A percentile compares a stretch with the other conserved stretches of the same genome.
Evolutionary conservation across 2,329 filamentous ascomycete genomes (phyloP).

Genomic region (Myotisia sp.): DNA sequence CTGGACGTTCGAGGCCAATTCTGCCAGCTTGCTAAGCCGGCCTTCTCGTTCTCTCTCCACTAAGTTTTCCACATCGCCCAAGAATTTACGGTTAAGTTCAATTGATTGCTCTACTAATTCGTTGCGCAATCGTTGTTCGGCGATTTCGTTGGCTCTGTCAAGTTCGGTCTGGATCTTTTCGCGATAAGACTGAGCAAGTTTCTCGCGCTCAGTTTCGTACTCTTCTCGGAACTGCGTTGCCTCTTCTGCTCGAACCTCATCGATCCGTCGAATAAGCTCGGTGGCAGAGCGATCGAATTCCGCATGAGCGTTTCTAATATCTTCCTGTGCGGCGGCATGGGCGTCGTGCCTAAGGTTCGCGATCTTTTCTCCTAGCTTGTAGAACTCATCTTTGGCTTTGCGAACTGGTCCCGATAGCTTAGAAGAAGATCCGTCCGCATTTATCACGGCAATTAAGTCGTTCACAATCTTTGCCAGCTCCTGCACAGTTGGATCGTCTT

Average conservation of each 20-base stretch:
- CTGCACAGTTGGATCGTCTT: slow-evolving; percentile 75
- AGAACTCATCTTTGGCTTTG: slow-evolving; percentile 73
- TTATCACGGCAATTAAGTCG: slow-evolving; percentile 85
- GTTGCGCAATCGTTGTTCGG: slow-evolving; percentile 72
- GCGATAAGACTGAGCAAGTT: slow-evolving; percentile 63
- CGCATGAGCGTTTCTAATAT: slow-evolving; percentile 55
- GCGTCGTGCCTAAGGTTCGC: slow-evolving; percentile 54
- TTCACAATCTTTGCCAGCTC: slow-evolving; percentile 92
- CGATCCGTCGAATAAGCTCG: slow-evolving; percentile 77
- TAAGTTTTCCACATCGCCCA: slow-evolving; percentile 58
- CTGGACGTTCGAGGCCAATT: slow-evolving; percentile 61
- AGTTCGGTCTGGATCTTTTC: slow-evolving; percentile 65
- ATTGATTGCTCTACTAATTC: slow-evolving; percentile 82
- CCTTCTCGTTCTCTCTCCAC: slow-evolving; percentile 82
- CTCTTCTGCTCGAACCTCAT: slow-evolving; percentile 66
- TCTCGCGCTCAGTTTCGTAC: slow-evolving; percentile 75
- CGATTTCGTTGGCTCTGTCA: slow-evolving; percentile 62
- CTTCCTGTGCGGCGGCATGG: slow-evolving; percentile 55
- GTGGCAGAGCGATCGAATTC: slow-evolving; percentile 80
- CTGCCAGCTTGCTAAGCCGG: slow-evolving; percentile 69
- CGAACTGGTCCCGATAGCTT: slow-evolving; percentile 65
- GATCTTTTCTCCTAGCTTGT: slow-evolving; percentile 66
- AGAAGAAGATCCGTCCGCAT: slow-evolving; percentile 63
- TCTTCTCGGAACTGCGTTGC: slow-evolving; percentile 74
- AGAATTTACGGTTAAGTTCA: slow-evolving; percentile 71